Conservation (phyloP, 495 filamentous ascomycete species). For the Penicillium arizonense region DNA sequence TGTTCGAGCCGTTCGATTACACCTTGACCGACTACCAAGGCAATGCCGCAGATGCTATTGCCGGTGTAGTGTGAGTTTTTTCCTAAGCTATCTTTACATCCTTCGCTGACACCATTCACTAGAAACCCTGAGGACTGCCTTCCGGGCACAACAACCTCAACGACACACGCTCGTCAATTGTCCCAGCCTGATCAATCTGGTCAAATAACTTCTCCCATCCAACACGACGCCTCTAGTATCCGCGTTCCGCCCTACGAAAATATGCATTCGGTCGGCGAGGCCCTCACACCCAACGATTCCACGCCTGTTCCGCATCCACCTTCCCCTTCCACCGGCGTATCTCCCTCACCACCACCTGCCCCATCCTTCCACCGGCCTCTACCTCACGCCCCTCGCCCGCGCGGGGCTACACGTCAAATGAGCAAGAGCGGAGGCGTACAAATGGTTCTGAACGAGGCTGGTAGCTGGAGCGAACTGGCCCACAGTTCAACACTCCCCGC, state of each 20-base stretch:
- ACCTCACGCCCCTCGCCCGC: constrained; percentile 26
- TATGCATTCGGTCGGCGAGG: constrained; percentile 28
- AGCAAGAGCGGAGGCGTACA: constrained; percentile 84
- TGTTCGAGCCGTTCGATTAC: constrained; percentile 96
- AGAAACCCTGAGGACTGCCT: constrained; percentile 46
- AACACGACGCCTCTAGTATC: constrained; percentile 24
- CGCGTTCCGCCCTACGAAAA: constrained; percentile 23
- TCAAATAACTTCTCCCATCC: constrained; percentile 28
- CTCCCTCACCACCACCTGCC: constrained; percentile 29
- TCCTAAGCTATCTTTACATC: background rate
- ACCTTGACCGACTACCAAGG: constrained; percentile 63
- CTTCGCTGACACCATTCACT: constrained; percentile 8
- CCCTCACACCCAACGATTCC: constrained; percentile 31
- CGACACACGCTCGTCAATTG: constrained; percentile 35
- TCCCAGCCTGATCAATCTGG: constrained; percentile 36
- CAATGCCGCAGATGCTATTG: constrained; percentile 44
- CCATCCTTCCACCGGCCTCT: constrained; percentile 40
- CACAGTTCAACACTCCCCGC: constrained; percentile 74
- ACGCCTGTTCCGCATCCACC: constrained; percentile 21
- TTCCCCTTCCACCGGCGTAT: constrained; percentile 21
- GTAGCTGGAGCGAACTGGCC: constrained; percentile 86
- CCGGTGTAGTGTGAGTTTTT: constrained; percentile 33
- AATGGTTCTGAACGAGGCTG: constrained; percentile 82
- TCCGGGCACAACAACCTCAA: constrained; percentile 26
- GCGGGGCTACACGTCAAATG: constrained; percentile 53